Evolutionary conservation across 768 basidiomycete genomes (phyloP).

Genomic region (Brasilioporus rufonigricans): DNA sequence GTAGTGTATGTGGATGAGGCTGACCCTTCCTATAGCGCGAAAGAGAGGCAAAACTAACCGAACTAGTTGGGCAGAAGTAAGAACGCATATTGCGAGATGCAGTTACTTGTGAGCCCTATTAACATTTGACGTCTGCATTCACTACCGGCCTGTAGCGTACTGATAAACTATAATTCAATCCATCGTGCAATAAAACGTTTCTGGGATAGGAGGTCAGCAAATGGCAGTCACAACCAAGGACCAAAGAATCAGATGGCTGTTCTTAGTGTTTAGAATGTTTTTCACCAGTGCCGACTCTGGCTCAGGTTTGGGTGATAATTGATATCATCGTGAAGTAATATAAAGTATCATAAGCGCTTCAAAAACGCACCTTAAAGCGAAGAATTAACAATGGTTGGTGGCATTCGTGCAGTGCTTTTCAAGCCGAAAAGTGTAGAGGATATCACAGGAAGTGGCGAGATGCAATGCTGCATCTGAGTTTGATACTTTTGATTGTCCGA

Average conservation of each 20-base stretch:
- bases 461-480: too few relatives aligned
- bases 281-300: slow-evolving; percentile 31
- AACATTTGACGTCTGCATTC: neutral
- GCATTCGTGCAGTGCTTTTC: too few relatives aligned
- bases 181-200: neutral
- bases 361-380: slow-evolving; percentile 9
- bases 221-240: neutral
- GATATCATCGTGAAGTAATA: slow-evolving; percentile 18
- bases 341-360: neutral
- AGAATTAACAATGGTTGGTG: neutral
- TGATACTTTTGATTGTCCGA: too few relatives aligned
- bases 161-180: neutral
- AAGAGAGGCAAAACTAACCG: slow-evolving; percentile 47
- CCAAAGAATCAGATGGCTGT: slow-evolving; percentile 32
- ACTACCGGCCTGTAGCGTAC: neutral
- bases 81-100: neutral
- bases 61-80: slow-evolving; percentile 30
- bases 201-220: slow-evolving; percentile 16
- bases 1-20: neutral
- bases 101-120: neutral
- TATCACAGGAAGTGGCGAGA: too few relatives aligned
- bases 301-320: slow-evolving; percentile 27
- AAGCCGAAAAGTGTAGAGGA: too few relatives aligned
- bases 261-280: slow-evolving; percentile 29
- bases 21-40: slow-evolving; percentile 41